Percentiles rank a stretch among this genome's conserved stretches.
Conservation (phyloP, 2,329 filamentous ascomycete genomes). For the Scytalidium sp. region DNA sequence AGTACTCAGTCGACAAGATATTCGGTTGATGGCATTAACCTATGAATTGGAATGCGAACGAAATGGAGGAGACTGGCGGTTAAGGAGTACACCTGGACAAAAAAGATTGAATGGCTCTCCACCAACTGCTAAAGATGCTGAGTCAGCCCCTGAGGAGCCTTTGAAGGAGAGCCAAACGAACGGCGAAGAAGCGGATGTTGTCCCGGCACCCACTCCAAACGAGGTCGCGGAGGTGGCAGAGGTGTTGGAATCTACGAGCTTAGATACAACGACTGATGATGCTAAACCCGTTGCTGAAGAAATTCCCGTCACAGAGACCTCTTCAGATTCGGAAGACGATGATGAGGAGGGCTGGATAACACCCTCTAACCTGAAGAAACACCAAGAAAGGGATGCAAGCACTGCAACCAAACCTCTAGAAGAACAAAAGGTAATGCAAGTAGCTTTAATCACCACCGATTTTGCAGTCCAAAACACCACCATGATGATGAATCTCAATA, state of each 20-base stretch:
- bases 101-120: slow-evolving; percentile 72
- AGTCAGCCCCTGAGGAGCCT: slow-evolving; percentile 14
- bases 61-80: slow-evolving; percentile 84
- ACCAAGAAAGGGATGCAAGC: slow-evolving; percentile 65
- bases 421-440: slow-evolving; percentile 68
- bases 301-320: slow-evolving; percentile 7
- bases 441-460: slow-evolving; percentile 90
- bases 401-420: slow-evolving; percentile 44
- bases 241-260: slow-evolving; percentile 1
- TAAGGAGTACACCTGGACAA: slow-evolving; percentile 76
- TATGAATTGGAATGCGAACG: slow-evolving; percentile 94
- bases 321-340: slow-evolving; percentile 25
- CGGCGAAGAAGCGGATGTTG: slow-evolving; percentile 4
- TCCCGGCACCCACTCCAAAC: slow-evolving; percentile 11
- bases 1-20: slow-evolving; percentile 84
- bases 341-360: slow-evolving; percentile 88
- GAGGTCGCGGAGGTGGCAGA: slow-evolving; percentile 8
- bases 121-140: slow-evolving; percentile 21
- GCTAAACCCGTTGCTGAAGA: slow-evolving; percentile 15
- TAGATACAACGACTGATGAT: neutral
- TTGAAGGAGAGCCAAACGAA: slow-evolving; percentile 3
- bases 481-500: slow-evolving; percentile 89
- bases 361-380: slow-evolving; percentile 83
- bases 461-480: slow-evolving; percentile 98
- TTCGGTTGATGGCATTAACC: slow-evolving; percentile 83